Conservation (phyloP, 345 rosid genomes). For the Lagerstroemia speciosa region DNA sequence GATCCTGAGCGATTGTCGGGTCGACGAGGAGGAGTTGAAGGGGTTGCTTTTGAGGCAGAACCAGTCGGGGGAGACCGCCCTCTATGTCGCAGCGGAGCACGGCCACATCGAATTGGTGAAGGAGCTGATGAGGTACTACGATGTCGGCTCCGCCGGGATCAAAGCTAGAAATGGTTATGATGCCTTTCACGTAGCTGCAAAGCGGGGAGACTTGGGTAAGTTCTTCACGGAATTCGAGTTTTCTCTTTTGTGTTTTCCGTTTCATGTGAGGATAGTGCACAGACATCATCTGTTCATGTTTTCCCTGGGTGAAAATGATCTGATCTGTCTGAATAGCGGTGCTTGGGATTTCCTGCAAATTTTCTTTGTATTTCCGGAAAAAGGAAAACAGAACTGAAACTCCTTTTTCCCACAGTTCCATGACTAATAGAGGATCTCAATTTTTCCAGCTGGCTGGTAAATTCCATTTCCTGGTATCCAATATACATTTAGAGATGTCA, state of each 20-base stretch:
- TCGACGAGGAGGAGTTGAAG: slow-evolving; percentile 33
- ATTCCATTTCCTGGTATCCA: neutral
- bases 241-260: neutral
- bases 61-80: slow-evolving; percentile 74
- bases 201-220: slow-evolving; percentile 71
- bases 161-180: slow-evolving; percentile 80
- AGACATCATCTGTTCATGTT: no score
- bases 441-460: neutral
- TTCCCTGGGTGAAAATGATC: neutral
- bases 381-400: no score
- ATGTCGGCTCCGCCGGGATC: slow-evolving; percentile 41
- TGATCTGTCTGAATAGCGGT: neutral
- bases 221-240: neutral
- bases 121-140: slow-evolving; percentile 52
- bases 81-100: slow-evolving; percentile 75
- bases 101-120: slow-evolving; percentile 56
- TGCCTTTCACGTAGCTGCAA: slow-evolving; percentile 85
- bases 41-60: slow-evolving; percentile 53
- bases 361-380: no score
- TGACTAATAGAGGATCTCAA: no score
- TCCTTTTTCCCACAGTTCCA: no score
- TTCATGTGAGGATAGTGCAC: neutral
- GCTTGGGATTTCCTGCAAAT: neutral
- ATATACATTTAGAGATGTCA: neutral
- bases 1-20: slow-evolving; percentile 29